Evolutionary conservation across 2,329 filamentous ascomycete genomes (phyloP), one percentile per base, ranked within the genome.

Genomic region (Raffaelea ambrosiae): DNA sequence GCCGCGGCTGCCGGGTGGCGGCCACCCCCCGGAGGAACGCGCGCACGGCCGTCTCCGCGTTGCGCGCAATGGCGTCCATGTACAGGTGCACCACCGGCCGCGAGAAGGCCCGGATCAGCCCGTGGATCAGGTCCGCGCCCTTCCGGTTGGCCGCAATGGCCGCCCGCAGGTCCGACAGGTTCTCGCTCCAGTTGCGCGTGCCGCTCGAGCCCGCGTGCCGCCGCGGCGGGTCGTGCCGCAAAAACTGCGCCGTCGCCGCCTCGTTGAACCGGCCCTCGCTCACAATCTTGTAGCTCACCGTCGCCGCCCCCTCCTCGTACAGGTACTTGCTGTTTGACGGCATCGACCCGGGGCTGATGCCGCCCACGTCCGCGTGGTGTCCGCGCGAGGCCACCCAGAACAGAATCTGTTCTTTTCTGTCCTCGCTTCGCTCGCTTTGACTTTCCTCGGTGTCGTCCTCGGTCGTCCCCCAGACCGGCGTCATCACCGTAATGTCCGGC

Each of bases 361-460:
- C 35, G 35, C 35, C 35, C 5, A 38, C 31, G 86, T 83, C 1
- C 87, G 87, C 87, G 91, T 91, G 86, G 59, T 91, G 86, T 0
- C 86, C 86, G 35, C 86, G 76, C 3, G 83, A 88, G 0, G 86
- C 86, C 2, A 88, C 85, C 53, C 88, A 90, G 66, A 90, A 90
- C 47, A 88, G 73, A 50, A 90, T 89, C 13, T n/a, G n/a, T n/a
- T 83, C 77, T 46, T 83, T 77, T 2, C 81, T 81, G 26, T 62
- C 61, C 7, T 63, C 58, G 51, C 79, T n/a, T n/a, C n/a, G n/a
- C n/a, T n/a, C n/a, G n/a, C n/a, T n/a, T n/a, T n/a, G n/a, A n/a
- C n/a, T n/a, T n/a, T n/a, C n/a, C n/a, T n/a, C n/a, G n/a, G n/a
- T n/a, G n/a, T n/a, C n/a, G n/a, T n/a, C n/a, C n/a, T n/a, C n/a